Evolutionary conservation across 306 rosid species (phyloP).

Genomic region (Prunus armeniaca): DNA sequence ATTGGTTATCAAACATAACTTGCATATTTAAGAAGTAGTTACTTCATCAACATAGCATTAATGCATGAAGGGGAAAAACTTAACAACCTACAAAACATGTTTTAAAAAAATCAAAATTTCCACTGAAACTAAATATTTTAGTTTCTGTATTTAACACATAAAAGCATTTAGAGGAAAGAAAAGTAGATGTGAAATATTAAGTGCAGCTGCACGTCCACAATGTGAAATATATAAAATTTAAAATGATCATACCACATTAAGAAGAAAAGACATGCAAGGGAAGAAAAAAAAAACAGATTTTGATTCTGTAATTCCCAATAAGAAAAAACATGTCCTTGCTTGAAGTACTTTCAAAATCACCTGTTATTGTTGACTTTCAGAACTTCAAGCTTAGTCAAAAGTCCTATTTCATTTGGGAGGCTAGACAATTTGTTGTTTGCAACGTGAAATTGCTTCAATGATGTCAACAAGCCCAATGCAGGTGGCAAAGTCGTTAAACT

Average conservation of each 20-base stretch:
- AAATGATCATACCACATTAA: too few species aligned
- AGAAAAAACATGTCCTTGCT: conserved; percentile 4
- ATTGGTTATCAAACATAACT: background rate
- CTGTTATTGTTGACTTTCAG: conserved; percentile 70
- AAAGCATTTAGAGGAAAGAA: background rate
- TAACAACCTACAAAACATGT: background rate
- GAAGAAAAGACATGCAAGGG: background rate
- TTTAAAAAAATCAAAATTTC: background rate
- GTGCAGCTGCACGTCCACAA: conserved; percentile 6
- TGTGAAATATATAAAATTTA: background rate
- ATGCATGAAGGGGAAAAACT: background rate
- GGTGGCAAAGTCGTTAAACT: conserved; percentile 72
- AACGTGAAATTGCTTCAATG: conserved; percentile 67
- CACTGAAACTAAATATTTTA: too few species aligned
- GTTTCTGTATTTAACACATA: background rate
- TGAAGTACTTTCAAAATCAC: conserved; percentile 32
- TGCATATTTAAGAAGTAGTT: background rate
- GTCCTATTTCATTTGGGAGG: conserved; percentile 70
- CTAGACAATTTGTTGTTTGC: conserved; percentile 61
- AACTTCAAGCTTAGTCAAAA: conserved; percentile 60
- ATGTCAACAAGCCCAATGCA: conserved; percentile 54
- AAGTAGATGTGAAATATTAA: background rate
- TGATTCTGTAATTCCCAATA: background rate
- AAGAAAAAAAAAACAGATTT: background rate
- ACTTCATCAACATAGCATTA: background rate